A percentile compares a stretch with the other conserved stretches of the same genome.
phyloP scores from a whole-genome alignment of 305 asterid genomes.

The Fraxinus angustifolia region DNA sequence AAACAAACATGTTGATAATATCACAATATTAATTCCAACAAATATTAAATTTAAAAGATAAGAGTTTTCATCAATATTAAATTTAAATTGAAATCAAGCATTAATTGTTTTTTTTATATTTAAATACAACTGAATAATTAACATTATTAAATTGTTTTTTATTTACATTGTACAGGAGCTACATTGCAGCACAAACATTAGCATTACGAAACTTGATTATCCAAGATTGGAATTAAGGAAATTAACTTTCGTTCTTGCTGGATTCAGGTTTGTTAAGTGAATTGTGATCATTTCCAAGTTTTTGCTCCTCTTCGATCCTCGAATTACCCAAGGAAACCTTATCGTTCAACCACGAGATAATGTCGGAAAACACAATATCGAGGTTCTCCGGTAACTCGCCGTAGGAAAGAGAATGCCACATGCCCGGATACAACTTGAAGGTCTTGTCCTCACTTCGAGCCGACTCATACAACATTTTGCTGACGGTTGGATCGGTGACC shows the following conservation, averaged over 20 bases:
- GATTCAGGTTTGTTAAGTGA: not conserved
- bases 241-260: constrained; percentile 1
- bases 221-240: not conserved
- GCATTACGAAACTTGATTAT: not conserved
- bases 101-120: too few species aligned
- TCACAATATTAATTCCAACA: too few species aligned
- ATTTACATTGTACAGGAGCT: not conserved
- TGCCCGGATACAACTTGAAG: constrained; percentile 54
- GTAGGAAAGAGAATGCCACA: constrained; percentile 59
- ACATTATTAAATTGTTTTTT: not conserved
- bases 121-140: too few species aligned
- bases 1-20: too few species aligned
- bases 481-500: constrained; percentile 55
- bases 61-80: too few species aligned
- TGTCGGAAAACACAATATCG: constrained; percentile 46
- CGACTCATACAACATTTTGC: constrained; percentile 35
- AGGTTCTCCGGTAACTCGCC: constrained; percentile 56
- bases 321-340: constrained; percentile 15
- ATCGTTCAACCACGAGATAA: constrained; percentile 41
- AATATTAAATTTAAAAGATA: too few species aligned
- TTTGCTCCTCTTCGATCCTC: constrained; percentile 39
- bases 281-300: constrained; percentile 34
- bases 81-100: too few species aligned
- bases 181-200: not conserved
- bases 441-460: constrained; percentile 57